Conservation (phyloP, 345 rosid genomes). For the Passiflora organensis region DNA sequence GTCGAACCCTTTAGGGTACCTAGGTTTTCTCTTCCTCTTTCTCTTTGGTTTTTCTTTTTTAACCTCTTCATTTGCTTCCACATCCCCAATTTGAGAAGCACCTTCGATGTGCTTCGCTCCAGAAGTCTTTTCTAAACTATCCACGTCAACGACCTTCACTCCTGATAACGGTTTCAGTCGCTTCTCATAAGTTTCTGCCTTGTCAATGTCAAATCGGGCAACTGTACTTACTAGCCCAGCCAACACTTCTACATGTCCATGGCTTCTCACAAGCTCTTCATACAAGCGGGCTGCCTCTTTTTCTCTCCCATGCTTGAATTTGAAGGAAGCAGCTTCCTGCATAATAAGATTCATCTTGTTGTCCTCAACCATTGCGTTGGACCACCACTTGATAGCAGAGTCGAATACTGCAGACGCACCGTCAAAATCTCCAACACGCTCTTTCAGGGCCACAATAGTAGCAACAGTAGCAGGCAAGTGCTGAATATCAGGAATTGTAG, state of each 20-base stretch:
- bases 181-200: constrained; percentile 85
- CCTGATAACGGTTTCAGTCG: constrained; percentile 70
- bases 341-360: constrained; percentile 57
- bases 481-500: constrained; percentile 70
- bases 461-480: constrained; percentile 93
- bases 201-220: constrained; percentile 68
- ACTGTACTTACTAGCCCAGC: constrained; percentile 86
- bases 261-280: constrained; percentile 74
- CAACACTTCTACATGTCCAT: constrained; percentile 64
- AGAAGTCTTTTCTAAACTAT: constrained; percentile 74
- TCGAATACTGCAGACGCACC: constrained; percentile 74
- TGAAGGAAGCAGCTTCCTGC: constrained; percentile 95
- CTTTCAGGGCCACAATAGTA: constrained; percentile 81
- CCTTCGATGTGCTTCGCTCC: constrained; percentile 76
- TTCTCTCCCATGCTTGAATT: constrained; percentile 75
- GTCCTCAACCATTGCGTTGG: constrained; percentile 77
- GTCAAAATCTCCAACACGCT: constrained; percentile 81
- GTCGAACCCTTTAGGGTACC: constrained; percentile 95
- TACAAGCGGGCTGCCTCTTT: constrained; percentile 75
- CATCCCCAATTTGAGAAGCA: constrained; percentile 25
- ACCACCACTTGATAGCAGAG: constrained; percentile 88
- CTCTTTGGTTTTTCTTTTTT: constrained; percentile 81
- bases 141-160: constrained; percentile 65
- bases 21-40: constrained; percentile 98
- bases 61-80: constrained; percentile 44